phyloP scores from a whole-genome alignment of 2,329 filamentous ascomycete species.

The Phoma sp. region DNA sequence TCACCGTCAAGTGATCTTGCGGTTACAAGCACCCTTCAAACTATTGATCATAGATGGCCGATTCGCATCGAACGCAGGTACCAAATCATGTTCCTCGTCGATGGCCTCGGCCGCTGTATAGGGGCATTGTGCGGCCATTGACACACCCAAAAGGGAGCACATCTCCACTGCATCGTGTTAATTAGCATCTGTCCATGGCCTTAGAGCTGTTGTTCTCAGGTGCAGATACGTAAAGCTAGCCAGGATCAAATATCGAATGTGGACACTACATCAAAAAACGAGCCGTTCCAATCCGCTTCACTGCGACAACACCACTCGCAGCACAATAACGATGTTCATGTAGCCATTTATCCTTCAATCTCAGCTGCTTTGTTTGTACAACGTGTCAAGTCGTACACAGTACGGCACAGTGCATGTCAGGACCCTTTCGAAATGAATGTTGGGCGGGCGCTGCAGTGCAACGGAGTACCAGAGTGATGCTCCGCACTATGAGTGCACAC shows the following conservation, averaged over 20 bases:
- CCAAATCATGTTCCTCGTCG: slow-evolving; percentile 6
- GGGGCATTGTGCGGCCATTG: slow-evolving; percentile 5
- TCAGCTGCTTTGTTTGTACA: slow-evolving; percentile 22
- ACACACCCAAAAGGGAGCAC: slow-evolving; percentile 1
- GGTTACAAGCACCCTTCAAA: slow-evolving; percentile 6
- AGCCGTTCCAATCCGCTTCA: not conserved
- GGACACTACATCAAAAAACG: not conserved
- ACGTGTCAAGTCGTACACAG: slow-evolving; percentile 15
- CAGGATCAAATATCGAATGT: slow-evolving; percentile 10
- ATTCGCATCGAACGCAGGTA: slow-evolving; percentile 23
- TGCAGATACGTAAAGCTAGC: slow-evolving; percentile 3
- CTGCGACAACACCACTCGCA: slow-evolving; percentile 1
- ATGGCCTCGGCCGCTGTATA: slow-evolving; percentile 11
- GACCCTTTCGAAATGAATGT: slow-evolving; percentile 31
- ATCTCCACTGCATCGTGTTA: not conserved
- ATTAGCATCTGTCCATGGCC: not conserved
- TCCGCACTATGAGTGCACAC: slow-evolving; percentile 5
- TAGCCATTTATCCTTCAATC: slow-evolving; percentile 7
- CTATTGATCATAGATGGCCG: slow-evolving; percentile 9
- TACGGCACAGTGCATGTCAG: slow-evolving; percentile 38
- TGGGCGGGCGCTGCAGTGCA: slow-evolving; percentile 32
- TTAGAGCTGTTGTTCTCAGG: not conserved
- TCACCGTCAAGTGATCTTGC: slow-evolving; percentile 15
- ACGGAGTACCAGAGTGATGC: slow-evolving; percentile 26
- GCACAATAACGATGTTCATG: not conserved